Percentiles rank a stretch among this genome's conserved stretches.
Conservation (phyloP, 2,329 filamentous ascomycete genomes). For the Botrytis elliptica region DNA sequence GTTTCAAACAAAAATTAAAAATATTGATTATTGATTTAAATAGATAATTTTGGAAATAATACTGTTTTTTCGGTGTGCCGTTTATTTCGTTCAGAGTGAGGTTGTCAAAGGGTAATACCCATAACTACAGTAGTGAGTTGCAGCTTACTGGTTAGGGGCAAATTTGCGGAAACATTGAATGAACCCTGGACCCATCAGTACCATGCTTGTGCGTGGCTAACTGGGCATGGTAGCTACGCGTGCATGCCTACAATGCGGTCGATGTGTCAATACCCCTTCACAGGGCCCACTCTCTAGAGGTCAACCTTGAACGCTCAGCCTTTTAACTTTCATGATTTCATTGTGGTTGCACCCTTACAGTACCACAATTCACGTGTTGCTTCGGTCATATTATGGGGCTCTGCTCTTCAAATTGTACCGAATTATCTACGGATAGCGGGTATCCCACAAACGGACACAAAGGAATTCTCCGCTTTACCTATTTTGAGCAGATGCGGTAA, state of each 20-base stretch:
- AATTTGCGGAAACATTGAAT: neutral
- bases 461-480: neutral
- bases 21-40: no score
- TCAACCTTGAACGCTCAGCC: conserved; percentile 8
- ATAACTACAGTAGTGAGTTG: neutral
- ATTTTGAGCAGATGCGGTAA: neutral
- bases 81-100: no score
- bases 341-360: neutral
- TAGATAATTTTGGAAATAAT: no score
- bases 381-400: conserved; percentile 15
- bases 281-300: neutral
- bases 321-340: neutral
- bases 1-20: no score
- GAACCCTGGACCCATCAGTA: conserved; percentile 1
- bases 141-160: neutral
- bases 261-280: conserved; percentile 1
- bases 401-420: neutral
- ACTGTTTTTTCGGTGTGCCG: no score
- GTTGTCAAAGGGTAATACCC: neutral
- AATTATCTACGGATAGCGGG: neutral
- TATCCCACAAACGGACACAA: neutral
- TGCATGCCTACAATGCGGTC: neutral
- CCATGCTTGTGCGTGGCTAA: neutral
- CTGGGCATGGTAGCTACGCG: neutral
- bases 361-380: neutral